phyloP scores from a whole-genome alignment of 2,329 filamentous ascomycete genomes.

The Aspergillus cejpii region DNA sequence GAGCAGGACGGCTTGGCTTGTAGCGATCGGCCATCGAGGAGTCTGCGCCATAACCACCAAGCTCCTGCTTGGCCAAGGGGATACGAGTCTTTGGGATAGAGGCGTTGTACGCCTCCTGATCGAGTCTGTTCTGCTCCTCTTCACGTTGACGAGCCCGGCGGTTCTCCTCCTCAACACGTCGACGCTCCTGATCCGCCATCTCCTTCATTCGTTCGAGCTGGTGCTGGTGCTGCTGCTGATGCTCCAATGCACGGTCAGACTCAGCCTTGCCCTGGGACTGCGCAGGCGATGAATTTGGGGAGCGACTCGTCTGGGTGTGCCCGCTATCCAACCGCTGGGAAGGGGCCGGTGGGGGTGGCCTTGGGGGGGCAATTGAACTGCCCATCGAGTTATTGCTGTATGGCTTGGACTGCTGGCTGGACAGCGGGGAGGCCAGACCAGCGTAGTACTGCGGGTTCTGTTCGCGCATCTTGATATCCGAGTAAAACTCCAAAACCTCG shows the following conservation, averaged over 20 bases:
- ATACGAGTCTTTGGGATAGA: conserved; percentile 74
- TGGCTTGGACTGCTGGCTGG: conserved; percentile 44
- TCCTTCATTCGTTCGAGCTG: conserved; percentile 47
- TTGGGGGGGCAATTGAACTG: conserved; percentile 59
- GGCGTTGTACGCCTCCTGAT: conserved; percentile 83
- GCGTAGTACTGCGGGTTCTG: conserved; percentile 56
- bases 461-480: conserved; percentile 59
- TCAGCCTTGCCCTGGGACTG: conserved; percentile 47
- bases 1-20: conserved; percentile 77
- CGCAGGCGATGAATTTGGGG: conserved; percentile 30
- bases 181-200: conserved; percentile 51
- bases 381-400: conserved; percentile 47
- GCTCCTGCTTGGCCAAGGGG: conserved; percentile 80
- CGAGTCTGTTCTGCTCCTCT: conserved; percentile 61
- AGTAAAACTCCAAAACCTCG: conserved; percentile 64
- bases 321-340: conserved; percentile 42
- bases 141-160: conserved; percentile 43
- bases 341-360: conserved; percentile 54
- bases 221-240: conserved; percentile 40
- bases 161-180: conserved; percentile 48
- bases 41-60: conserved; percentile 62
- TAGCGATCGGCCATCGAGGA: conserved; percentile 55
- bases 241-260: conserved; percentile 47
- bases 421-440: conserved; percentile 58
- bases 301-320: conserved; percentile 34